Percentiles rank a stretch among this genome's conserved stretches.
Conservation (phyloP, 805 yeast genomes). For the Zygoascus flipseniorum region DNA sequence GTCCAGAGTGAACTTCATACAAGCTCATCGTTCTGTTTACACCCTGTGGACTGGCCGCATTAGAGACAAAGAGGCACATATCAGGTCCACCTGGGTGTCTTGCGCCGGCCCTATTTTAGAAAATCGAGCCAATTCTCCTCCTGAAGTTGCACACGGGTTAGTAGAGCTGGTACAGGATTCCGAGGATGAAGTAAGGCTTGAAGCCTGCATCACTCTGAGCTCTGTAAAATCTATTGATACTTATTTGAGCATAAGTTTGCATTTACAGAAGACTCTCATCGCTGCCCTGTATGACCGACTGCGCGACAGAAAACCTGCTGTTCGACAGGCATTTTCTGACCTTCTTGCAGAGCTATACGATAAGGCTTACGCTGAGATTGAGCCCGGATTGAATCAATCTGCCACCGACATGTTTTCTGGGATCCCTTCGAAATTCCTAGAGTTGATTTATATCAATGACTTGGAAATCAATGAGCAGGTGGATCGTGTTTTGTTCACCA, state of each 20-base stretch:
- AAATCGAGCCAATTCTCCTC: constrained; percentile 34
- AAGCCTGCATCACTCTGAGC: constrained; percentile 45
- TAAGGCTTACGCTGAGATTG: constrained; percentile 31
- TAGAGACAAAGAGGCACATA: constrained; percentile 55
- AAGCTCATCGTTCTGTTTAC: constrained; percentile 54
- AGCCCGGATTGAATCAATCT: constrained; percentile 19
- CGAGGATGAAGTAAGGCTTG: constrained; percentile 62
- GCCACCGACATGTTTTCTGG: constrained; percentile 32
- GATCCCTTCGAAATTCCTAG: constrained; percentile 60
- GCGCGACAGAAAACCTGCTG: constrained; percentile 61
- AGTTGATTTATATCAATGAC: constrained; percentile 68
- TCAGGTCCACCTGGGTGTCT: constrained; percentile 64
- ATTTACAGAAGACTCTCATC: constrained; percentile 33
- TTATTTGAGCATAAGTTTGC: constrained; percentile 3
- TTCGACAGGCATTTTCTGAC: constrained; percentile 51
- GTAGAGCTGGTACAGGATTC: constrained; percentile 66
- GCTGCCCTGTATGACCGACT: constrained; percentile 51
- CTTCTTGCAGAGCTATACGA: constrained; percentile 50
- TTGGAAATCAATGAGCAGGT: constrained; percentile 54
- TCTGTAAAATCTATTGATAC: background rate
- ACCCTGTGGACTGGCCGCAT: constrained; percentile 66
- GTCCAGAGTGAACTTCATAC: constrained; percentile 48
- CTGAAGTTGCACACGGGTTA: constrained; percentile 29
- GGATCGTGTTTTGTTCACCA: constrained; percentile 52
- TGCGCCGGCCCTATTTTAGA: constrained; percentile 42